Percentiles rank a stretch among this genome's conserved stretches.
Evolutionary conservation across 1,284 basidiomycete species (phyloP).

Genomic region (Wolfiporia cocos): DNA sequence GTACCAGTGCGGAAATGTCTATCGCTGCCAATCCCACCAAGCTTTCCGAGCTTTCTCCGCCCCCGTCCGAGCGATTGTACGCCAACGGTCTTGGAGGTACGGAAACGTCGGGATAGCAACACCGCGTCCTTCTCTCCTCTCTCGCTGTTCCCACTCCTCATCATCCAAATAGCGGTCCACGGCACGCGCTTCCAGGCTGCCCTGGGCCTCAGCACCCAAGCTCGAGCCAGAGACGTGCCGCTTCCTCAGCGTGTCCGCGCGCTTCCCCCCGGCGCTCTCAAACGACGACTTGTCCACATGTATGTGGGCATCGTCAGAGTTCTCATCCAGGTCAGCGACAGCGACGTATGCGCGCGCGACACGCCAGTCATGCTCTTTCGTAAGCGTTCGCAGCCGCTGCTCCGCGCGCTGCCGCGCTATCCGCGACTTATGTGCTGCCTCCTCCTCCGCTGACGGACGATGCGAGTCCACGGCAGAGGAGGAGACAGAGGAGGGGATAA

Average conservation of each 20-base stretch:
- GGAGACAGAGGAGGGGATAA: conserved; percentile 38
- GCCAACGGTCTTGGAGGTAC: conserved; percentile 3
- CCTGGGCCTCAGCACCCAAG: not conserved
- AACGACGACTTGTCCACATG: conserved; percentile 25
- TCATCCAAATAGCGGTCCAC: conserved; percentile 59
- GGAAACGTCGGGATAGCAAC: conserved; percentile 21
- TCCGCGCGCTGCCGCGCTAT: conserved; percentile 48
- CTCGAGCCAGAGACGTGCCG: conserved; percentile 7
- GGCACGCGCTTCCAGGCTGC: conserved; percentile 40
- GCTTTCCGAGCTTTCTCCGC: conserved; percentile 7
- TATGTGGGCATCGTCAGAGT: conserved; percentile 18
- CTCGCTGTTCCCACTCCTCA: conserved; percentile 53
- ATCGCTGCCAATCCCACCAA: conserved; percentile 14
- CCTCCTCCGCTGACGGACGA: conserved; percentile 16
- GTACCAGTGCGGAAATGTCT: too few relatives aligned
- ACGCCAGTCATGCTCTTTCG: conserved; percentile 62
- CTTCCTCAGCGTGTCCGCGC: conserved; percentile 8
- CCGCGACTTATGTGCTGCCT: conserved; percentile 33
- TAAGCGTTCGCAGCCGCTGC: conserved; percentile 55
- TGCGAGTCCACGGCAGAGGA: conserved; percentile 6
- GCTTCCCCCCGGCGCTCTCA: conserved; percentile 15
- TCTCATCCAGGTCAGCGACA: conserved; percentile 37
- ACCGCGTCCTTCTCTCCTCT: conserved; percentile 25
- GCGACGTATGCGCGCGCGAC: conserved; percentile 64
- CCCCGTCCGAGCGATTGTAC: not conserved